Evolutionary conservation across 768 basidiomycete genomes (phyloP).

Genomic region (Pseudohyphozyma bogoriensis): DNA sequence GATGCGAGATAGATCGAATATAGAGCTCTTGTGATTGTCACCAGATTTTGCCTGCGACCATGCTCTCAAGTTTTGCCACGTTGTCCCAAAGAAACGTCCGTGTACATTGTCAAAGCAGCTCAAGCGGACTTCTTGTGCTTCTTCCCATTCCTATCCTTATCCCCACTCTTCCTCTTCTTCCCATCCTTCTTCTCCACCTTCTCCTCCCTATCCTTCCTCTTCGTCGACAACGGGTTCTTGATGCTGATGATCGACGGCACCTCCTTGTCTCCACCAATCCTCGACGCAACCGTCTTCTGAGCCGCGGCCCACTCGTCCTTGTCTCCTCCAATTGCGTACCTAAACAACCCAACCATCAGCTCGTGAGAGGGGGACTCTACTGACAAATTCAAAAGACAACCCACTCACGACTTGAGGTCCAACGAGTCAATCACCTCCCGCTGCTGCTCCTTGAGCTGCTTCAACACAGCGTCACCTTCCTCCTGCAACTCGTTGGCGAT

Average conservation of each 20-base stretch:
- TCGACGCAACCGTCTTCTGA: slow-evolving; percentile 24
- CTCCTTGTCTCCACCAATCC: background rate
- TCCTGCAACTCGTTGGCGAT: slow-evolving; percentile 63
- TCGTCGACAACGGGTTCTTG: slow-evolving; percentile 28
- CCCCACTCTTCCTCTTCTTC: slow-evolving; percentile 27
- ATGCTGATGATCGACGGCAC: slow-evolving; percentile 25
- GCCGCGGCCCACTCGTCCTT: slow-evolving; percentile 29
- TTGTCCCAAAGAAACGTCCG: too few species aligned
- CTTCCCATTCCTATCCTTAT: slow-evolving; percentile 36
- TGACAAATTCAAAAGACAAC: background rate
- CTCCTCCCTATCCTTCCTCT: slow-evolving; percentile 15
- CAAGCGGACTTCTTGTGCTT: background rate
- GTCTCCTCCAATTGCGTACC: slow-evolving; percentile 24
- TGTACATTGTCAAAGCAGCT: background rate
- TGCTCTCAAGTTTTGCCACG: too few species aligned
- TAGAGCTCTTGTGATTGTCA: too few species aligned
- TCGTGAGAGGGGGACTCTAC: background rate
- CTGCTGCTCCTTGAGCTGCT: slow-evolving; percentile 47
- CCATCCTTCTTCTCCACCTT: slow-evolving; percentile 1
- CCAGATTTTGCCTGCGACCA: too few species aligned
- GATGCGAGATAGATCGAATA: too few species aligned
- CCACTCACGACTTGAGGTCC: slow-evolving; percentile 72
- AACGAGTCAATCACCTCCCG: slow-evolving; percentile 77
- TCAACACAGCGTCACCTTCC: slow-evolving; percentile 60
- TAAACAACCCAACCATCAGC: background rate